These are phyloP conservation scores for Papiliotrema laurentii DNA, from an alignment of 1,284 basidiomycete genomes.

Conservation along the genomic window DNA sequence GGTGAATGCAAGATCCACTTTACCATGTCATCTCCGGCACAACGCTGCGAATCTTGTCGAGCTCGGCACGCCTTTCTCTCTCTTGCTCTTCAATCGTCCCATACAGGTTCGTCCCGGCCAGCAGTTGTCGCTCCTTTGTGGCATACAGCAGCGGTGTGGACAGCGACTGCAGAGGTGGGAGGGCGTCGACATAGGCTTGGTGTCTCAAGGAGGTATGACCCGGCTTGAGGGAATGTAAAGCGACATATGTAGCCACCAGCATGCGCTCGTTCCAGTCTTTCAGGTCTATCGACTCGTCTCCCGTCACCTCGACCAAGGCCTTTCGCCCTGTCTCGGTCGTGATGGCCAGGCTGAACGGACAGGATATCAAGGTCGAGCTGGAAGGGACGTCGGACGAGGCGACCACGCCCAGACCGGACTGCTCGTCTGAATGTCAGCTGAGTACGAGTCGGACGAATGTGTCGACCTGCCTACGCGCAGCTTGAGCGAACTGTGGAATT, in stretches of 20 bases:
- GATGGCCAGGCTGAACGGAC: conserved; percentile 68
- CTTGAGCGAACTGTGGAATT: conserved; percentile 2
- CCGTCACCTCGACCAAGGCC: conserved; percentile 50
- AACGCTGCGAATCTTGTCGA: conserved; percentile 49
- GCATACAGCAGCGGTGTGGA: conserved; percentile 74
- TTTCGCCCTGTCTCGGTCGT: conserved; percentile 55
- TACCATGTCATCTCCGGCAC: conserved; percentile 62
- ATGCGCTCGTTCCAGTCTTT: conserved; percentile 63
- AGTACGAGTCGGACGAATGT: not conserved
- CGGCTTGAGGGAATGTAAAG: conserved; percentile 55
- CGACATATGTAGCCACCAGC: conserved; percentile 65
- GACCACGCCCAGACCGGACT: conserved; percentile 58
- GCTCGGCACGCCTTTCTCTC: conserved; percentile 60
- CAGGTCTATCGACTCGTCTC: conserved; percentile 15
- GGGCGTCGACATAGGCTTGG: conserved; percentile 60
- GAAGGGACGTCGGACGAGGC: conserved; percentile 53
- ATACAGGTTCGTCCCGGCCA: conserved; percentile 71
- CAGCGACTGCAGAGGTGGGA: conserved; percentile 59
- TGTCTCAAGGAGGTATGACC: conserved; percentile 46
- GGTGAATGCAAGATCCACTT: conserved; percentile 25
- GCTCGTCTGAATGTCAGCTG: conserved; percentile 18
- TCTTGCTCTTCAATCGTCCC: conserved; percentile 65
- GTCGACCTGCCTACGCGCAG: conserved; percentile 1
- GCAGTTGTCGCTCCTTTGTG: conserved; percentile 57
- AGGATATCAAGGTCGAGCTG: conserved; percentile 62